These are phyloP conservation scores for Ogataea allantospora DNA, from an alignment of 805 yeast species.

Conservation along the genomic window DNA sequence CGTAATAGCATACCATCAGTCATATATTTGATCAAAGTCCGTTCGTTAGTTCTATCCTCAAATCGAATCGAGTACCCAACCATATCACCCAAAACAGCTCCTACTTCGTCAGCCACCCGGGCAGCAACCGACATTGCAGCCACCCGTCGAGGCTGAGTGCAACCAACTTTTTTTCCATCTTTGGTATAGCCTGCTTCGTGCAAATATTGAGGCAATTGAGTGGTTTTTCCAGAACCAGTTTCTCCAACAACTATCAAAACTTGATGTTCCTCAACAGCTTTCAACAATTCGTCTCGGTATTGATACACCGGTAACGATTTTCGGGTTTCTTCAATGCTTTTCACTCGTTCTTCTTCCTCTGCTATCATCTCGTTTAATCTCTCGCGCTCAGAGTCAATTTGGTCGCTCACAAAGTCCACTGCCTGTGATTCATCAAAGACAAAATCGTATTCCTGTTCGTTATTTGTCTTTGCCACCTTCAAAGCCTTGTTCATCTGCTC, in stretches of 20 bases:
- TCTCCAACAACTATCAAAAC: slow-evolving; percentile 88
- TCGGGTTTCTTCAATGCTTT: slow-evolving; percentile 49
- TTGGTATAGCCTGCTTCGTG: slow-evolving; percentile 77
- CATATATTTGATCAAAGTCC: slow-evolving; percentile 80
- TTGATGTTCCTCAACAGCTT: slow-evolving; percentile 60
- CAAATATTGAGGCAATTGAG: slow-evolving; percentile 86
- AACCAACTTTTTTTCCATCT: slow-evolving; percentile 60
- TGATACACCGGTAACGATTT: slow-evolving; percentile 73
- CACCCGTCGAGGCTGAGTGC: slow-evolving; percentile 94
- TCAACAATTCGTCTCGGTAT: slow-evolving; percentile 57
- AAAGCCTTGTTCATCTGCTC: slow-evolving; percentile 17
- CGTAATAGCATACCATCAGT: slow-evolving; percentile 94
- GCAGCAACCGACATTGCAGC: slow-evolving; percentile 91
- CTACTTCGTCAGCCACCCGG: slow-evolving; percentile 89
- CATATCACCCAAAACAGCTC: slow-evolving; percentile 71
- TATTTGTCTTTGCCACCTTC: slow-evolving; percentile 13
- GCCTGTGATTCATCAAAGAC: slow-evolving; percentile 70
- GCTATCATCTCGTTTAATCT: slow-evolving; percentile 28
- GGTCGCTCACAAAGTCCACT: slow-evolving; percentile 52
- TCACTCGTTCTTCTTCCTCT: slow-evolving; percentile 36
- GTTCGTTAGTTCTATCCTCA: slow-evolving; percentile 68
- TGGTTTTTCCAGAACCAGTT: slow-evolving; percentile 95
- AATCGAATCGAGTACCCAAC: slow-evolving; percentile 91
- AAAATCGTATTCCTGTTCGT: slow-evolving; percentile 58
- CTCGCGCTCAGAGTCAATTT: slow-evolving; percentile 30